Evolutionary conservation across 805 yeast genomes (phyloP), one percentile per base, ranked within the genome.

Genomic region (Kodamaea fukazawae): DNA sequence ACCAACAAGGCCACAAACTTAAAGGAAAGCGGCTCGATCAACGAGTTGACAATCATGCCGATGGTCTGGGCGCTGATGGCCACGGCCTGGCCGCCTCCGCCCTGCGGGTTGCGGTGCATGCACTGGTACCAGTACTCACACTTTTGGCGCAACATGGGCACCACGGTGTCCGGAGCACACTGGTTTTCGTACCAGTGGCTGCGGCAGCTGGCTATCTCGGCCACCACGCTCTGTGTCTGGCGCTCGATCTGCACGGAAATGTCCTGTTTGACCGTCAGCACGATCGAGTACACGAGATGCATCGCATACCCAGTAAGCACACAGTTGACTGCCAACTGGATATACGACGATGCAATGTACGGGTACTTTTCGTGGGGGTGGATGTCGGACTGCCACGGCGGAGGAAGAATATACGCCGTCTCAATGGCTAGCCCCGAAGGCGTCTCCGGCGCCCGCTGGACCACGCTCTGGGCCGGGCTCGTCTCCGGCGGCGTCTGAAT

Each of bases 101-200:
- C 55, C 50, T 63, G 49, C 3, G 79, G 77, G 40, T 80, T 77
- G 49, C 78, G 75, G 35, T 68, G 68, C 85, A 82, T 81, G 54
- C 91, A 83, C 33, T 70, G 69, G 38, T 70, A 74, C 89, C 88
- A 85, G 42, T 70, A 63, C 11, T 67, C 61, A 58, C 93, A 85
- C 28, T 70, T 66, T 17, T 63, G 61, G 41, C 74, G 76, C 42
- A 83, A 55, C 2, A 81, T 84, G 1, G 89, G 84, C 2, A 73
- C 78, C 7, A 77, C 63, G 3, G 70, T 62, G 8, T 70, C 76
- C 3, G 78, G 78, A 11, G 65, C 65, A 56, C 95, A 85, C 28
- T 68, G 57, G 57, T 84, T 85, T 8, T 70, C 74, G 27, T 60
- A 33, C 54, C 74, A 84, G 13, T 75, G 61, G 20, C 74, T 58